phyloP scores from a whole-genome alignment of 2,329 filamentous ascomycete genomes.

The Aureobasidium zeae region DNA sequence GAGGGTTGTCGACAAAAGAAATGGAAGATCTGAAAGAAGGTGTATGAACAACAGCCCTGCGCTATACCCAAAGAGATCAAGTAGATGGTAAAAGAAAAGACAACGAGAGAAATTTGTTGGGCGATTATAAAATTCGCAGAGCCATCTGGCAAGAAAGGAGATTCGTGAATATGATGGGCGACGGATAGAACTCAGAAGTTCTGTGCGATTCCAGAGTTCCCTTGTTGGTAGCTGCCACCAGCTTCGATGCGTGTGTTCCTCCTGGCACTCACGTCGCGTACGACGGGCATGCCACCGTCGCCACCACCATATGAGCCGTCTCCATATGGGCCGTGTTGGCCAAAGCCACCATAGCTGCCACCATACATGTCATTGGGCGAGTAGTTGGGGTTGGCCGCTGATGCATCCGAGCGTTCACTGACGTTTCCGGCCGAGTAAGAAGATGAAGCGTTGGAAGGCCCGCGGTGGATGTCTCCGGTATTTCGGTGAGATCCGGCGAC shows the following conservation, averaged over 20 bases:
- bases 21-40: background rate
- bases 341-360: slow-evolving; percentile 43
- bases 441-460: slow-evolving; percentile 90
- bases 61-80: slow-evolving; percentile 4
- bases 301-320: slow-evolving; percentile 47
- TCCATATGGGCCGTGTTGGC: slow-evolving; percentile 47
- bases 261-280: slow-evolving; percentile 83
- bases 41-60: slow-evolving; percentile 5
- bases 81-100: background rate
- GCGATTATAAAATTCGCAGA: slow-evolving; percentile 4
- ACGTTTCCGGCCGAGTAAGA: slow-evolving; percentile 77
- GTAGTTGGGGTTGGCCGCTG: slow-evolving; percentile 30
- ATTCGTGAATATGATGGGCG: slow-evolving; percentile 4
- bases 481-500: slow-evolving; percentile 55
- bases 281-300: slow-evolving; percentile 61
- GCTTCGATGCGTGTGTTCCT: slow-evolving; percentile 94
- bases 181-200: slow-evolving; percentile 59
- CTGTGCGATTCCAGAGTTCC: slow-evolving; percentile 86
- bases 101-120: background rate
- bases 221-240: slow-evolving; percentile 77
- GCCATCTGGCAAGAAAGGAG: slow-evolving; percentile 7
- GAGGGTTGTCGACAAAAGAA: too few species aligned
- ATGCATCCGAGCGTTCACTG: slow-evolving; percentile 49
- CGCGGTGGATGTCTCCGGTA: slow-evolving; percentile 71
- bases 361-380: slow-evolving; percentile 21